Evolutionary conservation across 2,329 filamentous ascomycete species (phyloP), one percentile per base, ranked within the genome.

Genomic region (Curvularia verruculosa): DNA sequence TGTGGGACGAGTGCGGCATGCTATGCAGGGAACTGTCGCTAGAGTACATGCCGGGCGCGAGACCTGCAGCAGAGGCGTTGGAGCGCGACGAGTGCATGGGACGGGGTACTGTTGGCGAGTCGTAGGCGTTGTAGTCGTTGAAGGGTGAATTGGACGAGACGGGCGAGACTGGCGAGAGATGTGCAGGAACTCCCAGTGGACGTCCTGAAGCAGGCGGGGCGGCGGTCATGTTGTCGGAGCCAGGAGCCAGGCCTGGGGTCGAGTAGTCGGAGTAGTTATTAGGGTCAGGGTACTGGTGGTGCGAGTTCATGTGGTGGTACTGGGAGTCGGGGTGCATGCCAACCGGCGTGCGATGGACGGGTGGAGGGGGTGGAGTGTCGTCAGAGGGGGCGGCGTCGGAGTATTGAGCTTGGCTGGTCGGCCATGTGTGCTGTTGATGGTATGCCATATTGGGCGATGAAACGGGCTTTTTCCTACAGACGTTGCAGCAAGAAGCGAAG

Each of bases 181-280:
- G 23, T 31, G 59, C 56, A n/a, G 69, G 67, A 1, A 66, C 63
- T 19, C 68, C 71, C 43, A 67, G 48, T 7, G 71, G 67, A 5
- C 56, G 54, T 21, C 51, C 60, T 44, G 68, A 57, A 41, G 76
- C 66, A 37, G 87, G 81, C 45, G 87, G 86, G 53, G 89, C 84
- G 58, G 88, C 12, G 58, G 88, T 5, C 19, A 65, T 23, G 72
- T 91, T 90, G 76, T 91, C 87, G 59, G 85, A 82, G 31, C 85
- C 1, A 86, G 85, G 54, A 1, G 87, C 89, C 24, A 80, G 77
- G 41, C 67, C 66, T 15, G 75, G 71, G 8, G 66, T 66, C 24
- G 72, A 73, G 56, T 70, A 71, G 63, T 74, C 62, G 8, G 73
- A 70, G 66, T 75, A 75, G 60, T 70, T 68, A 53, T 72, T 70